Percentiles rank a stretch among this genome's conserved stretches.
These are phyloP conservation scores for Neoboletus brunneissimus DNA, from an alignment of 768 basidiomycete species.

Conservation along the genomic window DNA sequence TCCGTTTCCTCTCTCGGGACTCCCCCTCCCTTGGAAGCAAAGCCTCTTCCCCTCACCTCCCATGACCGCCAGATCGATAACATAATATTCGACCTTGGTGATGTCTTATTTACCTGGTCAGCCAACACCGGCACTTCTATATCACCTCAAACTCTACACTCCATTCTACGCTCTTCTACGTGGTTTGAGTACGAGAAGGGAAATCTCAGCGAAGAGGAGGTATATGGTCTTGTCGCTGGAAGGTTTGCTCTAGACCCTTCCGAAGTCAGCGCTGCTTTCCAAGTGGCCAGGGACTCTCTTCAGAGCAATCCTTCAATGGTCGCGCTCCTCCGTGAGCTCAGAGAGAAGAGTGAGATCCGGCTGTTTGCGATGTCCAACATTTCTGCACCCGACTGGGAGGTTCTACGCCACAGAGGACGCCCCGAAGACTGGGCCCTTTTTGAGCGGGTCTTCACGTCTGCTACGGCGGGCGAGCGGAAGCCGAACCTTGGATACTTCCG, in stretches of 20 bases:
- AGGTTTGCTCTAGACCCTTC: slow-evolving; percentile 14
- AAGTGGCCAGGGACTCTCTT: slow-evolving; percentile 6
- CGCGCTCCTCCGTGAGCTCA: slow-evolving; percentile 16
- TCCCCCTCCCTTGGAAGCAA: neutral
- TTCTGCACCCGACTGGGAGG: slow-evolving; percentile 21
- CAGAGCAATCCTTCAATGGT: slow-evolving; percentile 15
- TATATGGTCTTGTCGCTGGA: no score
- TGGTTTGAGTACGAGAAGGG: slow-evolving; percentile 27
- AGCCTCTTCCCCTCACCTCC: neutral
- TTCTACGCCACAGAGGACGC: slow-evolving; percentile 11
- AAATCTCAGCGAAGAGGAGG: no score
- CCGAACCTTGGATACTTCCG: slow-evolving; percentile 20
- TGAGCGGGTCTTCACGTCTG: slow-evolving; percentile 21
- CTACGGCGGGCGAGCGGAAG: slow-evolving; percentile 16
- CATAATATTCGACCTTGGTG: slow-evolving; percentile 22
- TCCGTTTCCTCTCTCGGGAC: slow-evolving; percentile 2
- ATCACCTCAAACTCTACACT: slow-evolving; percentile 7
- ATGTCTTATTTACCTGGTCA: slow-evolving; percentile 25
- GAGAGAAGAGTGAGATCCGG: neutral
- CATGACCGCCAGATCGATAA: slow-evolving; percentile 19
- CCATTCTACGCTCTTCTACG: slow-evolving; percentile 13
- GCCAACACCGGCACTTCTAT: slow-evolving; percentile 14
- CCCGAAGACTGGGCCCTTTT: slow-evolving; percentile 20
- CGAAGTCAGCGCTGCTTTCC: slow-evolving; percentile 10
- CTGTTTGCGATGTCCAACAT: slow-evolving; percentile 26